A percentile compares a stretch with the other conserved stretches of the same genome.
These are phyloP conservation scores for Candida cerambycidarum DNA, from an alignment of 805 yeast species.

Conservation along the genomic window DNA sequence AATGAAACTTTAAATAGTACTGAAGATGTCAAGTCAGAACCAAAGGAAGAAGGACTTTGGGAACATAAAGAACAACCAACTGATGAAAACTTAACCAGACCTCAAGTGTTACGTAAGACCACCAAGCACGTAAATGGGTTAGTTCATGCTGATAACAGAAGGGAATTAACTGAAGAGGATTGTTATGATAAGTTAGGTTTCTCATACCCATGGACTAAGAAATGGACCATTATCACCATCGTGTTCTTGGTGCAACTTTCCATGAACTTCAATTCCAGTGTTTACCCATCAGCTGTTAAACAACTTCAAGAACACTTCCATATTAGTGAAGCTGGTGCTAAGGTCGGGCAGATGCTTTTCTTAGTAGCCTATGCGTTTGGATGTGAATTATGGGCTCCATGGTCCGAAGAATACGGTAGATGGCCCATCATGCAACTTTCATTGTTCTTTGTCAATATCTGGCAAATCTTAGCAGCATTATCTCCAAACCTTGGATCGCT, in stretches of 20 bases:
- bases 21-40: slow-evolving; percentile 3
- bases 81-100: neutral
- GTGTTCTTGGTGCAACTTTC: slow-evolving; percentile 39
- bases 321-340: slow-evolving; percentile 22
- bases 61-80: slow-evolving; percentile 9
- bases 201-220: slow-evolving; percentile 27
- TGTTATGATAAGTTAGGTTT: slow-evolving; percentile 37
- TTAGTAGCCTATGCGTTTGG: slow-evolving; percentile 32
- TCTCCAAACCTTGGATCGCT: slow-evolving; percentile 30
- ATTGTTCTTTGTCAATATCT: slow-evolving; percentile 29
- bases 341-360: slow-evolving; percentile 30
- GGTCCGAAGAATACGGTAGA: slow-evolving; percentile 35
- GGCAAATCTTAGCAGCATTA: slow-evolving; percentile 32
- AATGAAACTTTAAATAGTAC: slow-evolving; percentile 13
- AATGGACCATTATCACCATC: slow-evolving; percentile 37
- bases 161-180: slow-evolving; percentile 32
- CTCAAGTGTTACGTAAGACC: slow-evolving; percentile 8
- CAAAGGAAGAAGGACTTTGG: slow-evolving; percentile 11
- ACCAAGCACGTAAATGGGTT: slow-evolving; percentile 18
- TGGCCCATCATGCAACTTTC: slow-evolving; percentile 34
- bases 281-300: slow-evolving; percentile 27
- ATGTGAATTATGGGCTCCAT: slow-evolving; percentile 37
- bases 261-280: slow-evolving; percentile 42
- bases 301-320: slow-evolving; percentile 22
- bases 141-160: slow-evolving; percentile 24